Conservation (phyloP, 2,329 filamentous ascomycete genomes). For the Claviceps maximensis region DNA sequence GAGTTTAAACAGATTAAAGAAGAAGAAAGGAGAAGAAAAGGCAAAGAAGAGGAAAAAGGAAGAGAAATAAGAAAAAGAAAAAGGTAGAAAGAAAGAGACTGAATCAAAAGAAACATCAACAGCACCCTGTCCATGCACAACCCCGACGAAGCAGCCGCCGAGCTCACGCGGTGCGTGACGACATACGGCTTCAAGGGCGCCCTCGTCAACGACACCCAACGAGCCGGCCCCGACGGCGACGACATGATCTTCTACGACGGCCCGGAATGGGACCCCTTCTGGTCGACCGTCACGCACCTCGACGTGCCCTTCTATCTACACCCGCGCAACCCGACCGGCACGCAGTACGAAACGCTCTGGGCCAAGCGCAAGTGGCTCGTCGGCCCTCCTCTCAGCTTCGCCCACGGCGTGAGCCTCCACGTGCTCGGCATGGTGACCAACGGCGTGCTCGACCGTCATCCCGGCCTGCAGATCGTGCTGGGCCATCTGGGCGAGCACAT, state of each 20-base stretch:
- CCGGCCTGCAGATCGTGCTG: constrained; percentile 31
- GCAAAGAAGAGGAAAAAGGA: background rate
- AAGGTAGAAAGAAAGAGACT: no score
- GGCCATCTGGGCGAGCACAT: constrained; percentile 37
- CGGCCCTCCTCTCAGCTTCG: constrained; percentile 45
- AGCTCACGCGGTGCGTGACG: constrained; percentile 39
- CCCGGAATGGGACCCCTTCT: constrained; percentile 48
- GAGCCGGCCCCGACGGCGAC: constrained; percentile 42
- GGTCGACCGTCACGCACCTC: constrained; percentile 42
- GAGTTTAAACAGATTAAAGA: no score
- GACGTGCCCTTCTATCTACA: constrained; percentile 54
- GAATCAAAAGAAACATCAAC: background rate
- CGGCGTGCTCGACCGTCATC: constrained; percentile 36
- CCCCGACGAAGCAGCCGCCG: constrained; percentile 33
- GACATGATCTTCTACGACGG: constrained; percentile 52
- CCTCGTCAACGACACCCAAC: constrained; percentile 49
- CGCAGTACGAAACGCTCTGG: constrained; percentile 44
- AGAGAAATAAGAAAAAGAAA: background rate
- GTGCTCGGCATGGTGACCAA: constrained; percentile 37
- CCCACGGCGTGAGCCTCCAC: constrained; percentile 45
- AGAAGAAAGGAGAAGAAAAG: background rate
- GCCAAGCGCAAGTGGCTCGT: constrained; percentile 45
- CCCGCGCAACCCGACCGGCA: constrained; percentile 43
- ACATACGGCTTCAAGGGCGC: constrained; percentile 49
- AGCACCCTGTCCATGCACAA: constrained; percentile 39